Evolutionary conservation across 2,329 filamentous ascomycete species (phyloP).

Genomic region (Phialophora tarda): DNA sequence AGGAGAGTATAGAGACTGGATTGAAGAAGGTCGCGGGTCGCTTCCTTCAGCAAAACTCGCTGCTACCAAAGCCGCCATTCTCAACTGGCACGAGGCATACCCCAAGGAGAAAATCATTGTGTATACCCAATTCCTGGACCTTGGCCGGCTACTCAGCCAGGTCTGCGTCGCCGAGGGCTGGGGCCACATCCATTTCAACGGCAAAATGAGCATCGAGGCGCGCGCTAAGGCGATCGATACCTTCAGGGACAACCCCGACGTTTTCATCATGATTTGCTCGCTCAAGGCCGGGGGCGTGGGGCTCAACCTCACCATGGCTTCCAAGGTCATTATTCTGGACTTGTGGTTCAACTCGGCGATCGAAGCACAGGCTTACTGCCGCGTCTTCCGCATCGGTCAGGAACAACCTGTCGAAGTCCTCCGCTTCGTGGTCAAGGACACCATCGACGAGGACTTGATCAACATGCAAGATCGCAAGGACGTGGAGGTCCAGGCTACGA

Average conservation of each 20-base stretch:
- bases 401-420: slow-evolving; percentile 63
- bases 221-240: slow-evolving; percentile 54
- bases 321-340: slow-evolving; percentile 62
- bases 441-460: slow-evolving; percentile 64
- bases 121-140: slow-evolving; percentile 64
- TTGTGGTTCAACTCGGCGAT: slow-evolving; percentile 66
- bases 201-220: slow-evolving; percentile 52
- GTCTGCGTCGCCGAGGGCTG: slow-evolving; percentile 60
- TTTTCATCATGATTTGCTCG: slow-evolving; percentile 60
- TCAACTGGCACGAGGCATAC: slow-evolving; percentile 51
- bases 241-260: slow-evolving; percentile 51
- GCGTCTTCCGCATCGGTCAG: slow-evolving; percentile 61
- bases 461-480: slow-evolving; percentile 64
- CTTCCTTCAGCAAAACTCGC: slow-evolving; percentile 45
- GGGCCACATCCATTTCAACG: slow-evolving; percentile 55
- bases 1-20: slow-evolving; percentile 29
- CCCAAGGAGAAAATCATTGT: slow-evolving; percentile 62
- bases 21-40: slow-evolving; percentile 37
- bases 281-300: slow-evolving; percentile 63
- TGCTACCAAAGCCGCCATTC: slow-evolving; percentile 44
- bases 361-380: slow-evolving; percentile 66
- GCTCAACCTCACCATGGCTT: slow-evolving; percentile 66
- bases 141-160: slow-evolving; percentile 57
- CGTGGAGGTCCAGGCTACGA: slow-evolving; percentile 46
- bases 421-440: slow-evolving; percentile 61